Conservation (phyloP, 2,329 filamentous ascomycete species). For the Huntiella omanensis region DNA sequence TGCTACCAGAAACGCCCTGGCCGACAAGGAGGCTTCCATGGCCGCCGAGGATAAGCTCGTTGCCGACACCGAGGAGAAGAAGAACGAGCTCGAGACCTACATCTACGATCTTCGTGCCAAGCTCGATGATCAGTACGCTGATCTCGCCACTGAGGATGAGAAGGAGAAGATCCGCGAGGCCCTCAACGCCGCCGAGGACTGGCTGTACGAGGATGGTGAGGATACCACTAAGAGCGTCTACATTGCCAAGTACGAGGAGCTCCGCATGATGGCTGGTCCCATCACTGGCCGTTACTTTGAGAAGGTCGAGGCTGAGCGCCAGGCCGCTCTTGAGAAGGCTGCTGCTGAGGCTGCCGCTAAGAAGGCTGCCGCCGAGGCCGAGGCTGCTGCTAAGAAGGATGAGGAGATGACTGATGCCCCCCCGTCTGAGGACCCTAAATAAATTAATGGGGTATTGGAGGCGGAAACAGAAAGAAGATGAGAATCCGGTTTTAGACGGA, state of each 20-base stretch:
- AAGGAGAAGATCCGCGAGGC: conserved; percentile 72
- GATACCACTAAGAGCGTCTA: conserved; percentile 90
- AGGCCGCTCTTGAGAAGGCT: conserved; percentile 54
- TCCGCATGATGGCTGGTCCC: conserved; percentile 74
- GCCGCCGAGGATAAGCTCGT: conserved; percentile 97
- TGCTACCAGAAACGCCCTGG: conserved; percentile 41
- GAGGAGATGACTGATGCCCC: conserved; percentile 48
- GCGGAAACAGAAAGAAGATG: background rate
- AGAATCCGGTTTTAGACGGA: background rate
- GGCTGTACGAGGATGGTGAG: conserved; percentile 94
- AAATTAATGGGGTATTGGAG: background rate
- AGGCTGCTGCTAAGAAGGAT: conserved; percentile 36
- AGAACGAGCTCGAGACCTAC: conserved; percentile 96
- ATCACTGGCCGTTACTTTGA: conserved; percentile 91
- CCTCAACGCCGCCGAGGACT: conserved; percentile 78
- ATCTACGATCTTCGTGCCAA: conserved; percentile 96
- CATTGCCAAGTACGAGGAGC: conserved; percentile 87
- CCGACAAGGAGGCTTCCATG: conserved; percentile 79
- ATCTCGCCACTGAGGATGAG: conserved; percentile 81
- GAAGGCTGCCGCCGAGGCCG: conserved; percentile 33
- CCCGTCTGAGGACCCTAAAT: conserved; percentile 22
- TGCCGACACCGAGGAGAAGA: conserved; percentile 95
- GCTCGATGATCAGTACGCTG: conserved; percentile 77
- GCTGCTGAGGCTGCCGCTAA: conserved; percentile 65
- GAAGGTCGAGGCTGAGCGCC: conserved; percentile 74